These are phyloP conservation scores for Arabidopsis thaliana DNA, from an alignment of 345 rosid species.

Conservation along the genomic window DNA sequence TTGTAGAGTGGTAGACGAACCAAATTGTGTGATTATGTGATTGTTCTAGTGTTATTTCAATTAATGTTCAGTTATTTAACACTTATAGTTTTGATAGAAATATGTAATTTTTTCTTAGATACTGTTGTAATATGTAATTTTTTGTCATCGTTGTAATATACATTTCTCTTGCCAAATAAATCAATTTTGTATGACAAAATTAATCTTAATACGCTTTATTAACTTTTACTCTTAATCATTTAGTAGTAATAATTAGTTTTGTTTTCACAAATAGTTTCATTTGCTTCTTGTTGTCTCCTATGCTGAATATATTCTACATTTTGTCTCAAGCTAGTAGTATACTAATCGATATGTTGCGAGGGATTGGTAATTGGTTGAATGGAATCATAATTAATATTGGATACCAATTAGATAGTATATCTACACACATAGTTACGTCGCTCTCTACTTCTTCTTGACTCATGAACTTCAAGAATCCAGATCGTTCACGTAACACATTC, in stretches of 20 bases:
- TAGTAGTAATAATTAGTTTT: not conserved
- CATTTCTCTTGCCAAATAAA: not conserved
- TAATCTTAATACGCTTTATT: not conserved
- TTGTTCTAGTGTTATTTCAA: not conserved
- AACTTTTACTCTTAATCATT: not conserved
- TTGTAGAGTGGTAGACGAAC: constrained; percentile 21
- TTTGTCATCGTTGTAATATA: not conserved
- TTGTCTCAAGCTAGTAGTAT: not conserved
- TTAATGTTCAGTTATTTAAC: constrained; percentile 1
- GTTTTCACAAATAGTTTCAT: not conserved
- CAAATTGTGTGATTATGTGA: constrained; percentile 41
- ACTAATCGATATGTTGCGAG: too few relatives aligned
- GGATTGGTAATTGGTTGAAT: too few relatives aligned
- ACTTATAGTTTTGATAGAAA: constrained; percentile 18
- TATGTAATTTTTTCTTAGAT: not conserved
- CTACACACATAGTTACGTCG: not conserved
- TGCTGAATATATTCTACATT: not conserved
- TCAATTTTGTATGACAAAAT: not conserved
- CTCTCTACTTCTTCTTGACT: not conserved
- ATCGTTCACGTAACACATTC: not conserved
- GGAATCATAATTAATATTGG: too few relatives aligned
- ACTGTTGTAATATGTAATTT: too few relatives aligned
- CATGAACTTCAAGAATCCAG: not conserved
- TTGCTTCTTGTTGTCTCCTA: not conserved
- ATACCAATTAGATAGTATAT: too few relatives aligned